Percentiles rank a stretch among this genome's conserved stretches.
Evolutionary conservation across 208 protist genomes (phyloP).

Genomic region (Phytomonas sp.): DNA sequence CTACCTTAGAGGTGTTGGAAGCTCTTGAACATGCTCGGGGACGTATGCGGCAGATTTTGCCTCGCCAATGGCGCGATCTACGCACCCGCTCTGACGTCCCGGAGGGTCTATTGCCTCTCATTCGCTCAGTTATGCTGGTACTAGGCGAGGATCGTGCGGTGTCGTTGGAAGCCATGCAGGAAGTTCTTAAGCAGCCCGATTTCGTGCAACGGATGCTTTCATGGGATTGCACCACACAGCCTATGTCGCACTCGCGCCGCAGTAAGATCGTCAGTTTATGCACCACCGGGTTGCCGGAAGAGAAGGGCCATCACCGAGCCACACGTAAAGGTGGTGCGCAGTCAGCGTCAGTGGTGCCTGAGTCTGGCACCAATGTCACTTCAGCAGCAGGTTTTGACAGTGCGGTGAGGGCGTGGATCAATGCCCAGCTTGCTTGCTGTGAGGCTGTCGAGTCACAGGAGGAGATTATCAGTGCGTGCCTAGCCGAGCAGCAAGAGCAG

Average conservation of each 20-base stretch:
- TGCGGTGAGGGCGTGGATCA: constrained; percentile 41
- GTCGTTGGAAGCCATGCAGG: constrained; percentile 51
- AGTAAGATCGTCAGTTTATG: constrained; percentile 37
- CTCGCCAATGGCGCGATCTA: constrained; percentile 48
- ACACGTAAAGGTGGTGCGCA: not conserved
- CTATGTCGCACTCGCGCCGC: constrained; percentile 43
- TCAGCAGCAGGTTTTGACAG: constrained; percentile 21
- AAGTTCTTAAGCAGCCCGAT: constrained; percentile 36
- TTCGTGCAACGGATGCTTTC: constrained; percentile 53
- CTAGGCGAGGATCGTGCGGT: constrained; percentile 48
- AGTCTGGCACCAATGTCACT: constrained; percentile 12
- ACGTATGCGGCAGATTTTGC: constrained; percentile 25
- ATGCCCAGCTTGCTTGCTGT: constrained; percentile 56
- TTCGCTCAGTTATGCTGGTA: constrained; percentile 55
- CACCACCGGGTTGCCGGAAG: constrained; percentile 16
- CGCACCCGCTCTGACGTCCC: constrained; percentile 23
- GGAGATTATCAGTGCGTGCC: constrained; percentile 48
- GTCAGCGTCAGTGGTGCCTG: constrained; percentile 4
- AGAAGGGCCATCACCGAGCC: not conserved
- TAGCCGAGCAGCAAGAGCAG: constrained; percentile 67
- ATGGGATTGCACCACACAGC: constrained; percentile 61
- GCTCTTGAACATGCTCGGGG: constrained; percentile 36
- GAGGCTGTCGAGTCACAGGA: constrained; percentile 46
- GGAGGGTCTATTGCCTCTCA: constrained; percentile 21
- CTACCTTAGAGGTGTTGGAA: constrained; percentile 26